phyloP scores from a whole-genome alignment of 306 rosid genomes.

The Sophora flavescens region DNA sequence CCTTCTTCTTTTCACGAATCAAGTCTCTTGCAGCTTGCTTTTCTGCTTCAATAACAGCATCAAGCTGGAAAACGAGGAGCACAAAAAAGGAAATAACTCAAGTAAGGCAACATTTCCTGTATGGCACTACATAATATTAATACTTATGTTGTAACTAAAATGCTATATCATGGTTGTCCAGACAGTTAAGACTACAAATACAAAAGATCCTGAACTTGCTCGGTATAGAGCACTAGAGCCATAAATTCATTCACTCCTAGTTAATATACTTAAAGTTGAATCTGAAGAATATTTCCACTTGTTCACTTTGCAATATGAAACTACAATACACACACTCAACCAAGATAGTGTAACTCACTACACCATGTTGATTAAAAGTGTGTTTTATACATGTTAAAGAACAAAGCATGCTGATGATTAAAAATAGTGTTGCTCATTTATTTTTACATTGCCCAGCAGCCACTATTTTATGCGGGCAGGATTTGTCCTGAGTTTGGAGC shows the following conservation, averaged over 20 bases:
- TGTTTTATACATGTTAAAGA: neutral
- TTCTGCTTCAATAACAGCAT: conserved; percentile 94
- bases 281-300: too few species aligned
- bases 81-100: conserved; percentile 13
- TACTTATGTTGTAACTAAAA: conserved; percentile 22
- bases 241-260: neutral
- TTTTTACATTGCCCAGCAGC: neutral
- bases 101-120: conserved; percentile 21
- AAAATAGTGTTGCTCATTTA: neutral
- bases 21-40: conserved; percentile 93
- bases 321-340: too few species aligned
- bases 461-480: neutral
- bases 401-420: conserved; percentile 1
- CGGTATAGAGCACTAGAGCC: conserved; percentile 12
- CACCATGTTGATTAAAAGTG: neutral
- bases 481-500: neutral
- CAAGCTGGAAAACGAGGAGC: conserved; percentile 67
- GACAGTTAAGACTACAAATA: conserved; percentile 8
- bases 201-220: neutral
- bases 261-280: neutral
- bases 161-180: neutral
- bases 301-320: too few species aligned
- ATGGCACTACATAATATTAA: conserved; percentile 16
- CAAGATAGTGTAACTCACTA: neutral
- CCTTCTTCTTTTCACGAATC: conserved; percentile 91